Conservation (phyloP, 148 eudicot species). For the Rhododendron ferrugineum region DNA sequence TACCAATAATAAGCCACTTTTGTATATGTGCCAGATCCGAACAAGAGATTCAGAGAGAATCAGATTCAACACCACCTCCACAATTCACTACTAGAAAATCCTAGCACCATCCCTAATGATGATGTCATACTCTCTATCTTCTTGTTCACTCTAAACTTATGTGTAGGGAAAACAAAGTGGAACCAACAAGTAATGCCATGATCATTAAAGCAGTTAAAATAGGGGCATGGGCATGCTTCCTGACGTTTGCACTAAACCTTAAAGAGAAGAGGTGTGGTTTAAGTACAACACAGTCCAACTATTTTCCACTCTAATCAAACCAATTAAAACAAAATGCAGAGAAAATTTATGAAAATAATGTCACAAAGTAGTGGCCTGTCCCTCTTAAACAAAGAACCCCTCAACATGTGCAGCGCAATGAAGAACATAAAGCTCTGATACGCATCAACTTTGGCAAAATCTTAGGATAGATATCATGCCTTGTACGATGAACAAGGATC, state of each 20-base stretch:
- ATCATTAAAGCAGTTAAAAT: neutral
- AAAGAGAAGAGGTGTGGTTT: neutral
- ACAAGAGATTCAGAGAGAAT: too few relatives aligned
- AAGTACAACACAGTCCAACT: neutral
- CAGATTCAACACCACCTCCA: too few relatives aligned
- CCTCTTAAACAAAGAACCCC: neutral
- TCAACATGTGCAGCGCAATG: neutral
- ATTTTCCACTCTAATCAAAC: neutral
- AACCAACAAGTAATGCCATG: neutral
- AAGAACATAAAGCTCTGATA: neutral
- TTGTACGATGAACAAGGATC: neutral
- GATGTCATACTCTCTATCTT: neutral
- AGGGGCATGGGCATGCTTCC: neutral
- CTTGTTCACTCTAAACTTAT: neutral
- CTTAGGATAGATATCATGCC: neutral
- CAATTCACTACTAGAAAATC: neutral
- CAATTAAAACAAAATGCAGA: neutral
- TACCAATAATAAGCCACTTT: too few relatives aligned
- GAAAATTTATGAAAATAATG: neutral
- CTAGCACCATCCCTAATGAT: neutral
- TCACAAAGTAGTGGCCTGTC: neutral
- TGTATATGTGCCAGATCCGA: too few relatives aligned
- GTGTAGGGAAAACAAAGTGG: neutral
- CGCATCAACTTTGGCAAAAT: neutral
- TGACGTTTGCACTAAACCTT: neutral